A percentile compares a stretch with the other conserved stretches of the same genome.
Evolutionary conservation across 306 rosid species (phyloP).

Genomic region (Parietaria judaica): DNA sequence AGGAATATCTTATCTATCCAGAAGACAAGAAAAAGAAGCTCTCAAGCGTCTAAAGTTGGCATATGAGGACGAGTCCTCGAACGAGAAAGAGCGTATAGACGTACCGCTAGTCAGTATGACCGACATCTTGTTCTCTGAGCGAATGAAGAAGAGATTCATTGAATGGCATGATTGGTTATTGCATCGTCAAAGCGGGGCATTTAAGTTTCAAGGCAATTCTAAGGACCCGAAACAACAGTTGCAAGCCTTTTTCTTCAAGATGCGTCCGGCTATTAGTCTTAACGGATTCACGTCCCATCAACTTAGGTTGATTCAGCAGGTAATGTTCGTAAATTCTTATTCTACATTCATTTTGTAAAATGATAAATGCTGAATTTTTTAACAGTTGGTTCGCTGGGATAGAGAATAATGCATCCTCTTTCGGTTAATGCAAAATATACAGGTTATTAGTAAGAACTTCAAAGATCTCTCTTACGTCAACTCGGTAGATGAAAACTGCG

Average conservation of each 20-base stretch:
- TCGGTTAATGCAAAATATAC: slow-evolving; percentile 23
- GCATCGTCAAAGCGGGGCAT: slow-evolving; percentile 32
- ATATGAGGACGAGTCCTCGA: slow-evolving; percentile 32
- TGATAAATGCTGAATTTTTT: background rate
- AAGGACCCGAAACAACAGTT: slow-evolving; percentile 48
- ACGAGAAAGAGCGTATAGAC: slow-evolving; percentile 33
- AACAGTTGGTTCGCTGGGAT: background rate
- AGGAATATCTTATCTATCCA: slow-evolving; percentile 98
- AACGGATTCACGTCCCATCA: slow-evolving; percentile 78
- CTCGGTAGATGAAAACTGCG: slow-evolving; percentile 34
- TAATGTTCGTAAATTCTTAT: slow-evolving; percentile 21
- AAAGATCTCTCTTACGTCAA: slow-evolving; percentile 56
- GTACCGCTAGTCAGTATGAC: slow-evolving; percentile 32
- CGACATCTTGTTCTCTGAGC: slow-evolving; percentile 60
- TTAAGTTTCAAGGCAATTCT: slow-evolving; percentile 36
- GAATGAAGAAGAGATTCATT: slow-evolving; percentile 61
- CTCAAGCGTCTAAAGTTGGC: slow-evolving; percentile 31
- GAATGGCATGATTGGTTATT: slow-evolving; percentile 78
- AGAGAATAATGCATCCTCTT: background rate
- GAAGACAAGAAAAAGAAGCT: slow-evolving; percentile 74
- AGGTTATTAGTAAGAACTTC: slow-evolving; percentile 67
- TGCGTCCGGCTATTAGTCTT: slow-evolving; percentile 72
- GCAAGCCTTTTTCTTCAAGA: slow-evolving; percentile 61
- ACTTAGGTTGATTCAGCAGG: slow-evolving; percentile 72
- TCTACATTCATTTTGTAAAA: background rate